These are phyloP conservation scores for Chaetothyriales sp. DNA, from an alignment of 2,329 filamentous ascomycete species.

Conservation along the genomic window DNA sequence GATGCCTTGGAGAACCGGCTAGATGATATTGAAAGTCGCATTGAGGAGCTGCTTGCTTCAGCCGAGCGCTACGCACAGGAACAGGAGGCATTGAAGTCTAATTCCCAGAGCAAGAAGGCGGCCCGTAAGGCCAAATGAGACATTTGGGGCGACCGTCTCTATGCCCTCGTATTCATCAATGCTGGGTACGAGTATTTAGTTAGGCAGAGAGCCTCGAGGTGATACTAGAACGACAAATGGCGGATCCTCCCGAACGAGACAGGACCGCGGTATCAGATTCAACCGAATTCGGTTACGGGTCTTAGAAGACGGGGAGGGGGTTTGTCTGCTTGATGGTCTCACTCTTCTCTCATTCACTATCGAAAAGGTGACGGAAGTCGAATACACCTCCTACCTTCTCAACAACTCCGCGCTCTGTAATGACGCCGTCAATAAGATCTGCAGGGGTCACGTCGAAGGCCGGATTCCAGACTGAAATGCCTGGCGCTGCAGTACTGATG, in stretches of 20 bases:
- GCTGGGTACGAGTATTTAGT: not conserved
- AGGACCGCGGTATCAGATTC: not conserved
- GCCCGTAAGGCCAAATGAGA: conserved; percentile 1
- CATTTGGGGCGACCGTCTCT: not conserved
- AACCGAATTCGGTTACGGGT: not conserved
- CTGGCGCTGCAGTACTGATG: conserved; percentile 61
- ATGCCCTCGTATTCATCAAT: not conserved
- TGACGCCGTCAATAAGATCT: conserved; percentile 76
- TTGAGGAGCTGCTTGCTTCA: conserved; percentile 37
- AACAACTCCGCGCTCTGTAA: conserved; percentile 80
- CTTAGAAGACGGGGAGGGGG: too few relatives aligned
- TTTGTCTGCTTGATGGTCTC: not conserved
- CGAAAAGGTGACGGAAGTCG: conserved; percentile 34
- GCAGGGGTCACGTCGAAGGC: conserved; percentile 91
- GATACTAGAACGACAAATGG: not conserved
- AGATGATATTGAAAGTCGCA: conserved; percentile 38
- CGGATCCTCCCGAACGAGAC: not conserved
- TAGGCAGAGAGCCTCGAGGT: not conserved
- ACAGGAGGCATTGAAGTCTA: conserved; percentile 11
- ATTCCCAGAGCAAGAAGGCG: not conserved
- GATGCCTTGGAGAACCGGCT: conserved; percentile 41
- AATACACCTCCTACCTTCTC: conserved; percentile 63
- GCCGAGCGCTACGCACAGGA: conserved; percentile 25
- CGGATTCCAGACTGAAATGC: conserved; percentile 86
- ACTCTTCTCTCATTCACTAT: conserved; percentile 2